phyloP scores from a whole-genome alignment of 2,329 filamentous ascomycete species.

The Ceratocystis lukuohia region DNA sequence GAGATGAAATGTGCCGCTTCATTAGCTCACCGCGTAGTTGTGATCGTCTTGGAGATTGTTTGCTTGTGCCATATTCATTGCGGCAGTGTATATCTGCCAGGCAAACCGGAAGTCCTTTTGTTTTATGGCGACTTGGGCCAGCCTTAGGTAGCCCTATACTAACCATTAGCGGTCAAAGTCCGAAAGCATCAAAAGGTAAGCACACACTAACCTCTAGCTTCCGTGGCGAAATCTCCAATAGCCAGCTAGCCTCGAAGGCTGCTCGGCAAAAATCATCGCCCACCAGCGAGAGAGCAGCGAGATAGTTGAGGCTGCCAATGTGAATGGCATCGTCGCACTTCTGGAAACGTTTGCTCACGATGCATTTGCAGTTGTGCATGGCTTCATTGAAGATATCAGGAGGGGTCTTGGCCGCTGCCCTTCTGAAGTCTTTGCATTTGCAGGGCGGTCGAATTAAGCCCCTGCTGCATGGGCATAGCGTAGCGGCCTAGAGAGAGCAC shows the following conservation, averaged over 20 bases:
- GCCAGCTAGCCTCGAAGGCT: slow-evolving; percentile 31
- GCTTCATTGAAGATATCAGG: slow-evolving; percentile 30
- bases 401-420: slow-evolving; percentile 19
- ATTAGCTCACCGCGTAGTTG: not conserved
- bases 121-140: slow-evolving; percentile 30
- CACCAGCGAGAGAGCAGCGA: slow-evolving; percentile 28
- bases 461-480: slow-evolving; percentile 27
- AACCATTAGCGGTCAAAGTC: not conserved
- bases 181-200: not conserved
- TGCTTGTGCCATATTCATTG: slow-evolving; percentile 27
- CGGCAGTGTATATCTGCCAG: slow-evolving; percentile 30
- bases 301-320: slow-evolving; percentile 31
- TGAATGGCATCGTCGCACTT: slow-evolving; percentile 30
- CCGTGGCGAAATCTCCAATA: slow-evolving; percentile 31
- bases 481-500: slow-evolving; percentile 1
- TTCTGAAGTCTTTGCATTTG: slow-evolving; percentile 30
- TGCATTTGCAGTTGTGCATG: slow-evolving; percentile 30
- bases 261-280: slow-evolving; percentile 30
- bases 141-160: slow-evolving; percentile 31
- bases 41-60: slow-evolving; percentile 21
- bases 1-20: not conserved
- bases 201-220: slow-evolving; percentile 28
- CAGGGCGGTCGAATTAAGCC: slow-evolving; percentile 29
- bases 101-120: slow-evolving; percentile 30
- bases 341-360: slow-evolving; percentile 28